Evolutionary conservation across 306 rosid species (phyloP).

Genomic region (Erythrophleum fordii): DNA sequence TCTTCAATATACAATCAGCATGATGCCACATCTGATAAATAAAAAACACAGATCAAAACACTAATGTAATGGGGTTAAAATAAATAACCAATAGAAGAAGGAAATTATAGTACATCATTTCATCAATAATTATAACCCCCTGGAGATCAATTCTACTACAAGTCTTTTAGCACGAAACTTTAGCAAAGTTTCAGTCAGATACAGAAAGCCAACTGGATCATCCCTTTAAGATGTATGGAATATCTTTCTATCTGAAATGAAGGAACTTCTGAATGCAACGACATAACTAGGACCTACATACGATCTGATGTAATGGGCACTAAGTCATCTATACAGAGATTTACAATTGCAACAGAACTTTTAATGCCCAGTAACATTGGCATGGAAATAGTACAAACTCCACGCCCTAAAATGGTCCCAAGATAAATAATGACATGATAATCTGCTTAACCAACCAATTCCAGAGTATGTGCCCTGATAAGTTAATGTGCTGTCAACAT

Average conservation of each 20-base stretch:
- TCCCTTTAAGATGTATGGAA: background rate
- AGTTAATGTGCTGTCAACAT: background rate
- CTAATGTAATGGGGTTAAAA: background rate
- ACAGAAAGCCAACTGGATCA: background rate
- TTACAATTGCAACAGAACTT: background rate
- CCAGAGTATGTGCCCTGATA: background rate
- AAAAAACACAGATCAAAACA: conserved; percentile 26
- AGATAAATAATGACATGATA: background rate
- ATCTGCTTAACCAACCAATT: background rate
- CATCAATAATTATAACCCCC: background rate
- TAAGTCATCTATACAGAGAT: background rate
- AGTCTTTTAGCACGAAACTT: background rate
- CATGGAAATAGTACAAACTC: background rate
- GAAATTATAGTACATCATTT: background rate
- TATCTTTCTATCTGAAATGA: background rate
- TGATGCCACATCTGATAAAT: conserved; percentile 93
- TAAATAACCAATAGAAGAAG: conserved; percentile 5
- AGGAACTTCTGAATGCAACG: background rate
- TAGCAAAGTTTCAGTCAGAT: background rate
- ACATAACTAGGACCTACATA: background rate
- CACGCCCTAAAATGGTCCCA: background rate
- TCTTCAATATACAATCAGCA: conserved; percentile 76
- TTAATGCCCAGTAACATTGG: background rate
- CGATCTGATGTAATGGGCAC: background rate
- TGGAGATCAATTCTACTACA: background rate